Conservation (phyloP, 352 stramenopile genomes). For the Saprolegnia diclina region DNA sequence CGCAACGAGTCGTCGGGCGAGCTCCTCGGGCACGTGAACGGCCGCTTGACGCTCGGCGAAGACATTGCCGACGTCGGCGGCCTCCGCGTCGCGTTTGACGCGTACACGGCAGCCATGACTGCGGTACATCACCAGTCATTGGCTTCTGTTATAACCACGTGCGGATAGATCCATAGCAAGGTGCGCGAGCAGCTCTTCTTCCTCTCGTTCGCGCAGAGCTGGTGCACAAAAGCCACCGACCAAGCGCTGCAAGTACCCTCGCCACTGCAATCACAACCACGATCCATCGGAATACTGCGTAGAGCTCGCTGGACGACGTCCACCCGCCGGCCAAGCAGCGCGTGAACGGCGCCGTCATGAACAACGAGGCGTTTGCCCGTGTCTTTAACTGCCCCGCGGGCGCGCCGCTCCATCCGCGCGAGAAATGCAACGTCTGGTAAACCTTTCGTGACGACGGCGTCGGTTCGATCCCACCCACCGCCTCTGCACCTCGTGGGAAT, state of each 20-base stretch:
- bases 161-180: constrained; percentile 14
- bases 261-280: background rate
- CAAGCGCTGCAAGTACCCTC: constrained; percentile 31
- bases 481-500: background rate
- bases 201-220: constrained; percentile 65
- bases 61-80: constrained; percentile 84
- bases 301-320: constrained; percentile 21
- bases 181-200: constrained; percentile 64
- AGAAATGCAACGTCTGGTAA: constrained; percentile 26
- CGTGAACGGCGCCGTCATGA: constrained; percentile 73
- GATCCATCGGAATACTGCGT: no score
- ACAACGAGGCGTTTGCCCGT: constrained; percentile 58
- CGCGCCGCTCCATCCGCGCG: constrained; percentile 2
- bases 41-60: constrained; percentile 70
- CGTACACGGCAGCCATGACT: constrained; percentile 34
- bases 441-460: background rate
- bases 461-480: background rate
- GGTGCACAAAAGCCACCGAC: constrained; percentile 61
- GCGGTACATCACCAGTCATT: background rate
- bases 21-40: constrained; percentile 58
- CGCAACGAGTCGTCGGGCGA: background rate
- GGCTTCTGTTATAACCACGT: background rate
- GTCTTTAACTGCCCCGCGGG: constrained; percentile 44
- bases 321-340: constrained; percentile 67
- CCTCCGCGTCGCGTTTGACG: constrained; percentile 60